Conservation (phyloP, 805 yeast species). For the Monosporozyma unispora region DNA sequence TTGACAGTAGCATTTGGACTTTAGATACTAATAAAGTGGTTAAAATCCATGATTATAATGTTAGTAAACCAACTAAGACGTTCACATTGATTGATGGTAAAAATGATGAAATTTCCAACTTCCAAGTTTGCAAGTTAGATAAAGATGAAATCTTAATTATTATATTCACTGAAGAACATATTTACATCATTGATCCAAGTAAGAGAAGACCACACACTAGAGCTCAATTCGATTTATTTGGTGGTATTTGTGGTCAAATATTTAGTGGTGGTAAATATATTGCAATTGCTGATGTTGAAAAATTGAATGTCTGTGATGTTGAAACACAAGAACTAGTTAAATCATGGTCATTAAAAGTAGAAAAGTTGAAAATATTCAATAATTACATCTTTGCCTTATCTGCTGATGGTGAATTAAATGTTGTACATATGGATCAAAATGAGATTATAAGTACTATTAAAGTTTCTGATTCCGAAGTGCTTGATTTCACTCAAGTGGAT, state of each 20-base stretch:
- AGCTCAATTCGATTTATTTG: conserved; percentile 15
- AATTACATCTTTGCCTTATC: conserved; percentile 17
- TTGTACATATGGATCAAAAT: conserved; percentile 27
- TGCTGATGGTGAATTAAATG: conserved; percentile 16
- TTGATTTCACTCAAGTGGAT: conserved; percentile 13
- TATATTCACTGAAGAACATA: conserved; percentile 33
- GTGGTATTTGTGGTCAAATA: conserved; percentile 13
- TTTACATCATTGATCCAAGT: conserved; percentile 58
- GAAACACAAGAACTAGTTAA: conserved; percentile 10
- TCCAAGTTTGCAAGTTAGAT: conserved; percentile 17
- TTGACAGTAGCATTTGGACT: conserved; percentile 29
- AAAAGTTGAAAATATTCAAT: conserved; percentile 13
- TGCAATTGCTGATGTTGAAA: conserved; percentile 16
- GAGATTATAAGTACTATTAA: conserved; percentile 29
- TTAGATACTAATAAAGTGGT: conserved; percentile 27
- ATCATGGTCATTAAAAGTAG: conserved; percentile 18
- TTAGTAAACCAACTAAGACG: conserved; percentile 30
- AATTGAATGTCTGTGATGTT: conserved; percentile 14
- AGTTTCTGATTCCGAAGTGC: conserved; percentile 20
- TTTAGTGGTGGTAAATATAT: conserved; percentile 16
- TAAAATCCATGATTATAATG: conserved; percentile 26
- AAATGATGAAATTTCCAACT: conserved; percentile 23
- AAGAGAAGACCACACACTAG: conserved; percentile 27
- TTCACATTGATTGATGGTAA: conserved; percentile 29
- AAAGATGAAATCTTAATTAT: conserved; percentile 18